A percentile compares a stretch with the other conserved stretches of the same genome.
These are phyloP conservation scores for Ananas comosus DNA, from an alignment of 176 grass and related monocot species.

Conservation along the genomic window DNA sequence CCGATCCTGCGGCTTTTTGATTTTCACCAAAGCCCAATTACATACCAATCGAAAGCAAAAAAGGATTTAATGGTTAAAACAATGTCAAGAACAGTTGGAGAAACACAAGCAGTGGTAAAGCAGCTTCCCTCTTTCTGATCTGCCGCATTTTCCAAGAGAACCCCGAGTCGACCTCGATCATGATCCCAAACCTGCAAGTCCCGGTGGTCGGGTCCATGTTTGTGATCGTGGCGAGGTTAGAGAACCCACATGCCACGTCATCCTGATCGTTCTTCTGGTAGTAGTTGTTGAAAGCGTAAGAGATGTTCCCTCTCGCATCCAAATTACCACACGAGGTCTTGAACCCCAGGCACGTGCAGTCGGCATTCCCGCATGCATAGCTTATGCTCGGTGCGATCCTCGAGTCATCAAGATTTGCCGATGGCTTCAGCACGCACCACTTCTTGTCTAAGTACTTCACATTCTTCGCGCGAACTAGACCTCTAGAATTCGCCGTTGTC, in stretches of 20 bases:
- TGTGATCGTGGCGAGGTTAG: constrained; percentile 55
- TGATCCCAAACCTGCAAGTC: constrained; percentile 74
- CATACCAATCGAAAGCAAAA: background rate
- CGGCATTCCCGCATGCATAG: constrained; percentile 71
- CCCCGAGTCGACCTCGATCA: constrained; percentile 66
- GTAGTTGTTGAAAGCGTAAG: constrained; percentile 83
- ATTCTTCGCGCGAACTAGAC: constrained; percentile 34
- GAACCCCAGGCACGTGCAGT: constrained; percentile 92
- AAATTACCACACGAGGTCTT: constrained; percentile 73
- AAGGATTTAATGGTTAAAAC: background rate
- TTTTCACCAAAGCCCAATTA: background rate
- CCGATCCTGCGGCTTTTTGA: background rate
- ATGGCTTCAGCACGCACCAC: constrained; percentile 93
- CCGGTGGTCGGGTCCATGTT: constrained; percentile 75
- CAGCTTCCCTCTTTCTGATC: constrained; percentile 1
- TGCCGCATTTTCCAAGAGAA: constrained; percentile 39
- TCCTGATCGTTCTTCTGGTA: constrained; percentile 99
- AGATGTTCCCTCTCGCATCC: constrained; percentile 65
- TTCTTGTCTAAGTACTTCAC: constrained; percentile 79
- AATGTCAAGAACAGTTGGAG: constrained; percentile 34
- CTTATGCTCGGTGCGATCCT: constrained; percentile 44
- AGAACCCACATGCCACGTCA: constrained; percentile 78
- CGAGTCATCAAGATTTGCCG: constrained; percentile 27
- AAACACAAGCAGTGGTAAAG: constrained; percentile 30
- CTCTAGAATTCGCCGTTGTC: constrained; percentile 17